Percentiles rank a stretch among this genome's conserved stretches.
These are phyloP conservation scores for Porphyra umbilicalis DNA, from an alignment of 31 red algal genomes.

Conservation along the genomic window DNA sequence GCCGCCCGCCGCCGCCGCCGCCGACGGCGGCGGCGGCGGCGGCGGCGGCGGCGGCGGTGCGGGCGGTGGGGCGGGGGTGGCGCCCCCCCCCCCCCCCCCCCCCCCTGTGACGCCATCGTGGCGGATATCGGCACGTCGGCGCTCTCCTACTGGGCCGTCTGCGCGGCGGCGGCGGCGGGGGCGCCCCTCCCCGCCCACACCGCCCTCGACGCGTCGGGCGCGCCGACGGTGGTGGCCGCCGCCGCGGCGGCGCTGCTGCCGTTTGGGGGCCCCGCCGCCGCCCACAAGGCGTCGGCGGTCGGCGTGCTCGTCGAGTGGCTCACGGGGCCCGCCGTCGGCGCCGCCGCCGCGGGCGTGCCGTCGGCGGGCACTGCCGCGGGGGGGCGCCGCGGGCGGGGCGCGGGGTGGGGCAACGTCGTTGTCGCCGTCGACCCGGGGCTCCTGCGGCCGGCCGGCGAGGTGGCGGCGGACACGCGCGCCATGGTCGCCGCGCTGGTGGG, in stretches of 20 bases:
- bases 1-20: background rate
- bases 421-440: background rate
- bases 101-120: background rate
- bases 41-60: background rate
- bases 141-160: background rate
- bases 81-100: background rate
- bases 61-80: too few species aligned
- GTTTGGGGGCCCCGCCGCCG: slow-evolving; percentile 7
- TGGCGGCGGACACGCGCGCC: background rate
- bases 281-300: slow-evolving; percentile 9
- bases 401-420: background rate
- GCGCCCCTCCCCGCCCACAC: background rate
- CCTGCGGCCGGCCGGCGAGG: background rate
- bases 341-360: background rate
- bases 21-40: background rate
- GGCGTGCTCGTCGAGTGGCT: slow-evolving; percentile 12
- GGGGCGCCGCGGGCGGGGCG: background rate
- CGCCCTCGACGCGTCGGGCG: background rate
- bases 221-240: background rate
- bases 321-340: slow-evolving; percentile 7
- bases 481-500: background rate
- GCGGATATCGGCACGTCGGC: background rate
- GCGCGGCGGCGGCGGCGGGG: background rate
- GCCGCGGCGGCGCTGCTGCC: background rate
- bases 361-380: background rate